phyloP scores from a whole-genome alignment of 495 filamentous ascomycete species.

The Xylaria castorea region DNA sequence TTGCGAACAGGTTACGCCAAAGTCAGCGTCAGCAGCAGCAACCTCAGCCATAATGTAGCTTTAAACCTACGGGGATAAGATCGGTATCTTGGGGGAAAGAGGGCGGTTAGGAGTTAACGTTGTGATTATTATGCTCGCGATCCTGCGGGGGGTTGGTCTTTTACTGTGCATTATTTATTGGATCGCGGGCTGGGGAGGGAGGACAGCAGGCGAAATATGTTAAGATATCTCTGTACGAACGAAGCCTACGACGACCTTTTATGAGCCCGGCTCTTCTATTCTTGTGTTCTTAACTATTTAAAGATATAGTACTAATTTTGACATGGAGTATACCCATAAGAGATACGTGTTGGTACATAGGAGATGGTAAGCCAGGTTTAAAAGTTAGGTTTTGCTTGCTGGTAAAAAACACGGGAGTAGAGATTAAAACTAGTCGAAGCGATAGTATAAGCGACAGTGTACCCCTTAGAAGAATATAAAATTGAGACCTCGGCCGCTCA shows the following conservation, averaged over 20 bases:
- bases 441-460: neutral
- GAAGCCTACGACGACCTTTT: conserved; percentile 15
- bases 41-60: neutral
- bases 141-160: neutral
- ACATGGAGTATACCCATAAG: neutral
- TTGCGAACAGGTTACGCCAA: conserved; percentile 21
- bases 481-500: neutral
- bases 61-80: neutral
- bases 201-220: conserved; percentile 9
- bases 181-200: neutral
- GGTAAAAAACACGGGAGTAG: neutral
- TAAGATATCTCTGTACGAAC: conserved; percentile 1
- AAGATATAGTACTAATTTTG: neutral
- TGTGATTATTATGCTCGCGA: conserved; percentile 5
- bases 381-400: neutral
- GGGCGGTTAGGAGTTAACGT: conserved; percentile 6
- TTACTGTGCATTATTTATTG: conserved; percentile 12
- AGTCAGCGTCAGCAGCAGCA: conserved; percentile 13
- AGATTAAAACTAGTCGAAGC: neutral
- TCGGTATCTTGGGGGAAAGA: neutral
- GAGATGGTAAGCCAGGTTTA: neutral
- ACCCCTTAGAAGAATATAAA: neutral
- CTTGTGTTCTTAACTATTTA: conserved; percentile 10
- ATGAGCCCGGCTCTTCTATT: conserved; percentile 14
- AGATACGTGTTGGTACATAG: neutral